Conservation (phyloP, 1,284 basidiomycete genomes). For the Ceratobasidium sp. region DNA sequence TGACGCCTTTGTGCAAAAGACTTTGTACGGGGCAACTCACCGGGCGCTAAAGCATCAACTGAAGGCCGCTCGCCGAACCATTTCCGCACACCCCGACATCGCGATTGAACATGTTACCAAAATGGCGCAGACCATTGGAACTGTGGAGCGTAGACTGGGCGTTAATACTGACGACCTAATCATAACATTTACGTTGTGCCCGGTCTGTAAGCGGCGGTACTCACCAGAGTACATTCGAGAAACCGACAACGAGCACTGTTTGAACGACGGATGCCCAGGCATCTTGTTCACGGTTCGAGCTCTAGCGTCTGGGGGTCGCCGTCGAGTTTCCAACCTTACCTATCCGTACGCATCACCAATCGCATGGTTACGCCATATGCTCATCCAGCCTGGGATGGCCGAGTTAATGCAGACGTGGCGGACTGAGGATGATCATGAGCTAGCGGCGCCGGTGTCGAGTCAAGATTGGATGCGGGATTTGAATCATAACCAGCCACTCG, state of each 20-base stretch:
- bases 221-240: conserved; percentile 15
- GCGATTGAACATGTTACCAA: background rate
- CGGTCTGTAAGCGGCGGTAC: background rate
- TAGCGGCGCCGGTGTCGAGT: background rate
- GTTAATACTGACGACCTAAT: conserved; percentile 7
- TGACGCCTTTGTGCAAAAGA: conserved; percentile 16
- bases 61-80: background rate
- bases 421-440: background rate
- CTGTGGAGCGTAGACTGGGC: conserved; percentile 6
- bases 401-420: conserved; percentile 31
- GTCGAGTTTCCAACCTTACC: background rate
- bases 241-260: background rate
- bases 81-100: background rate
- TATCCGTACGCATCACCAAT: conserved; percentile 29
- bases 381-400: conserved; percentile 10
- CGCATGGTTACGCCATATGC: conserved; percentile 8
- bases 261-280: conserved; percentile 5
- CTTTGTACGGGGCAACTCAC: conserved; percentile 17
- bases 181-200: conserved; percentile 18
- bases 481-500: background rate
- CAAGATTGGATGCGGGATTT: conserved; percentile 10
- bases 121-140: conserved; percentile 25
- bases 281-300: background rate
- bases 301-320: conserved; percentile 3
- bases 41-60: conserved; percentile 26